Evolutionary conservation across 169 alveolate species (phyloP).

Genomic region (Plasmodium relictum): DNA sequence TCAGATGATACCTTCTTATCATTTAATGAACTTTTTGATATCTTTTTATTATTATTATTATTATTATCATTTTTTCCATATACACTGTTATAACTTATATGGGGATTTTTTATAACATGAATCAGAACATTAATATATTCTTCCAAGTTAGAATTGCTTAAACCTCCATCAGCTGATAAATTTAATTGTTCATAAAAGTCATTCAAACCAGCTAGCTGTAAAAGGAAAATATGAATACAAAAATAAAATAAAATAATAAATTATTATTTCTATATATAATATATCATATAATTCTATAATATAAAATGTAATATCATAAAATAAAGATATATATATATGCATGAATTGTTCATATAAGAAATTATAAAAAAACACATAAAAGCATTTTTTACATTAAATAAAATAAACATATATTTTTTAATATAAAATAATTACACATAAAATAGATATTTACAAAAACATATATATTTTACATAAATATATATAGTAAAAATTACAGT

Average conservation of each 20-base stretch:
- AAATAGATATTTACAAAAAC: no score
- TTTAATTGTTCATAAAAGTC: constrained; percentile 74
- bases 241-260: neutral
- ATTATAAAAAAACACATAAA: no score
- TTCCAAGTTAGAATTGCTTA: constrained; percentile 53
- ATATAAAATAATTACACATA: no score
- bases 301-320: neutral
- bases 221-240: constrained; percentile 12
- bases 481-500: no score
- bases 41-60: constrained; percentile 17
- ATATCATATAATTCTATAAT: no score
- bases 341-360: no score
- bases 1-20: constrained; percentile 17
- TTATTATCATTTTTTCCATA: constrained; percentile 24
- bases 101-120: constrained; percentile 66
- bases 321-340: neutral
- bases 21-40: constrained; percentile 9
- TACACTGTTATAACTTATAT: constrained; percentile 33
- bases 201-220: constrained; percentile 70
- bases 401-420: no score
- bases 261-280: neutral
- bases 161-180: constrained; percentile 72
- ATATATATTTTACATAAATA: no score
- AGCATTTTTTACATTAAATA: no score
- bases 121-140: constrained; percentile 76